Conservation (phyloP, 805 yeast species). For the Spathaspora girioi region DNA sequence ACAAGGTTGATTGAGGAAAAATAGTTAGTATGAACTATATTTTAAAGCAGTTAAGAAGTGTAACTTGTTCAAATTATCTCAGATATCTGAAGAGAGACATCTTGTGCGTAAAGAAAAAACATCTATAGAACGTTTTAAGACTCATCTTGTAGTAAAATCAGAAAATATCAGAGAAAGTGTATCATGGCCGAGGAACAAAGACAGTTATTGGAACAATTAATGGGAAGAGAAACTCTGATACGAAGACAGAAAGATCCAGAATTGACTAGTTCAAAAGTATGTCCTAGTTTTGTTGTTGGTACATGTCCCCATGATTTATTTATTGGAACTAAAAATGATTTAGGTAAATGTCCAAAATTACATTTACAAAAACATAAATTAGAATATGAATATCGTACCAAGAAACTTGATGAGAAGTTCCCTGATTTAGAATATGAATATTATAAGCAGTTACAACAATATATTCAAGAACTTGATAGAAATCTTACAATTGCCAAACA, state of each 20-base stretch:
- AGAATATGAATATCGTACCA: slow-evolving; percentile 56
- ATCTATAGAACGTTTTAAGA: too few species aligned
- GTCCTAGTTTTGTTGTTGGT: slow-evolving; percentile 81
- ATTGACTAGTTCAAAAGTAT: slow-evolving; percentile 49
- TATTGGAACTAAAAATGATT: slow-evolving; percentile 74
- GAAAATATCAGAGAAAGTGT: too few species aligned
- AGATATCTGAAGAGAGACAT: too few species aligned
- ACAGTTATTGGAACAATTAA: slow-evolving; percentile 69
- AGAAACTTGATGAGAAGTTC: slow-evolving; percentile 39
- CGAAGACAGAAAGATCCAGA: slow-evolving; percentile 34
- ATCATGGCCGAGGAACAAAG: slow-evolving; percentile 68
- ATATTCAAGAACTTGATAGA: slow-evolving; percentile 61
- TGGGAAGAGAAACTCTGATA: slow-evolving; percentile 54
- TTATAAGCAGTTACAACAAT: slow-evolving; percentile 46
- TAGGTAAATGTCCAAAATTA: slow-evolving; percentile 74
- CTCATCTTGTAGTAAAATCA: too few species aligned
- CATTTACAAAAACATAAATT: slow-evolving; percentile 74
- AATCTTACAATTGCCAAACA: slow-evolving; percentile 60
- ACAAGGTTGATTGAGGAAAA: too few species aligned
- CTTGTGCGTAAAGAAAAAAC: too few species aligned
- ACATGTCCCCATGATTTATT: slow-evolving; percentile 84
- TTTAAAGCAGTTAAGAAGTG: too few species aligned
- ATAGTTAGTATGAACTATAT: too few species aligned
- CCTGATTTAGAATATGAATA: slow-evolving; percentile 51
- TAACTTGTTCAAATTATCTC: too few species aligned